phyloP scores from a whole-genome alignment of 2,329 filamentous ascomycete species.

The Diaporthe helianthi region DNA sequence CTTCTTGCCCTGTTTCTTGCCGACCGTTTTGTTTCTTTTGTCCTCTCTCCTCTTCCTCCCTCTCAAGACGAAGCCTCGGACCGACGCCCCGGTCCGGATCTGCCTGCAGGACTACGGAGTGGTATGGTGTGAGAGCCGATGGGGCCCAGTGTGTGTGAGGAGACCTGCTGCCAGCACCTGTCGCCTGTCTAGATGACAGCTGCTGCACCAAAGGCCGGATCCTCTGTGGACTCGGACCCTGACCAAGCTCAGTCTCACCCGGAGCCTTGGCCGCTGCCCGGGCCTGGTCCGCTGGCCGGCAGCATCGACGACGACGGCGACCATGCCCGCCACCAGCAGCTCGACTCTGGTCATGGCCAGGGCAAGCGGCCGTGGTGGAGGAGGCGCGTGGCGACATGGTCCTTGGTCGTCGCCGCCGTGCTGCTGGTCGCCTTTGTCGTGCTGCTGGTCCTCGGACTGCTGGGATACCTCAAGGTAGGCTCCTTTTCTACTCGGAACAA shows the following conservation, averaged over 20 bases:
- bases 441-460: constrained; percentile 33
- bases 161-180: constrained; percentile 6
- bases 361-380: constrained; percentile 32
- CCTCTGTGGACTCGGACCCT: constrained; percentile 25
- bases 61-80: constrained; percentile 14
- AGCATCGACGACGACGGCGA: constrained; percentile 15
- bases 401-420: constrained; percentile 19
- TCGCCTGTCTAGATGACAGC: constrained; percentile 26
- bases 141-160: constrained; percentile 23
- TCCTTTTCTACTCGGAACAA: constrained; percentile 22
- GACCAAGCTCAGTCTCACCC: not conserved
- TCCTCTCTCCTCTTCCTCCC: no score
- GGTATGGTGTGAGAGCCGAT: constrained; percentile 31
- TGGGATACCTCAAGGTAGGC: constrained; percentile 35
- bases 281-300: constrained; percentile 4
- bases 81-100: not conserved
- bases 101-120: constrained; percentile 12
- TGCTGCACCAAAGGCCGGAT: constrained; percentile 27
- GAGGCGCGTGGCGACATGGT: constrained; percentile 24
- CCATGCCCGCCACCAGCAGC: constrained; percentile 15
- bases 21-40: not conserved
- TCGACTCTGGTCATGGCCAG: no score
- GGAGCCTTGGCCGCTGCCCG: not conserved
- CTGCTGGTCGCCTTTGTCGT: constrained; percentile 30
- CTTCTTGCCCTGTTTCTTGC: not conserved